phyloP scores from a whole-genome alignment of 2,329 filamentous ascomycete species.

The Ramularia collo-cygni region DNA sequence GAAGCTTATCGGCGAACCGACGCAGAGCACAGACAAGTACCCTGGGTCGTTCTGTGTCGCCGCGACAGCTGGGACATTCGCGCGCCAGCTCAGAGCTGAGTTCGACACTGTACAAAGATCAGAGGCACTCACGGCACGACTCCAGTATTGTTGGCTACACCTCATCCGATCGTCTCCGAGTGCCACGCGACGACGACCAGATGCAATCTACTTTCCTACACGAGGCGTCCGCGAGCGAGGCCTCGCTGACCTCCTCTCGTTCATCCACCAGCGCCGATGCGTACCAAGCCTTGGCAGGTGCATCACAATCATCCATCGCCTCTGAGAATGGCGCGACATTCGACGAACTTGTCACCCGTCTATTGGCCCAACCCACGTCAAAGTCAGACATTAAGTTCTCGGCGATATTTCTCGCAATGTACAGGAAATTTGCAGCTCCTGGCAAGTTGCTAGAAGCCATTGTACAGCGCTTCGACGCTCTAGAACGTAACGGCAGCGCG shows the following conservation, averaged over 20 bases:
- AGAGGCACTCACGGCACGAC: slow-evolving; percentile 27
- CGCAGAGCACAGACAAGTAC: slow-evolving; percentile 41
- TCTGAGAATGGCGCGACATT: slow-evolving; percentile 52
- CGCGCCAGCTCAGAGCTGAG: slow-evolving; percentile 44
- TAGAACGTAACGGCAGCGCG: slow-evolving; percentile 59
- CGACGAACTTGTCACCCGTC: slow-evolving; percentile 64
- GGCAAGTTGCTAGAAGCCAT: slow-evolving; percentile 71
- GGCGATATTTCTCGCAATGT: slow-evolving; percentile 83
- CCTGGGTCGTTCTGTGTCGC: slow-evolving; percentile 32
- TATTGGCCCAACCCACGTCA: slow-evolving; percentile 73
- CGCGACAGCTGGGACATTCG: slow-evolving; percentile 37
- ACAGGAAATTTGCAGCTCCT: slow-evolving; percentile 87
- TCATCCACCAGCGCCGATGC: slow-evolving; percentile 60
- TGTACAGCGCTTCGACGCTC: slow-evolving; percentile 64
- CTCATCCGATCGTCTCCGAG: slow-evolving; percentile 23
- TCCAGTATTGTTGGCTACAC: slow-evolving; percentile 25
- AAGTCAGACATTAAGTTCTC: slow-evolving; percentile 85
- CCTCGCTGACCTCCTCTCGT: slow-evolving; percentile 57
- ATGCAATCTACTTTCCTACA: slow-evolving; percentile 52
- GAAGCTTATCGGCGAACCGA: slow-evolving; percentile 28
- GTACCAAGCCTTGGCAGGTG: slow-evolving; percentile 12
- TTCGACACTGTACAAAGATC: slow-evolving; percentile 21
- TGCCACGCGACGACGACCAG: slow-evolving; percentile 40
- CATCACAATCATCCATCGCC: slow-evolving; percentile 22
- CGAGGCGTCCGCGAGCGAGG: slow-evolving; percentile 58